Evolutionary conservation across 768 basidiomycete genomes (phyloP).

Genomic region (Suillus subalutaceus): DNA sequence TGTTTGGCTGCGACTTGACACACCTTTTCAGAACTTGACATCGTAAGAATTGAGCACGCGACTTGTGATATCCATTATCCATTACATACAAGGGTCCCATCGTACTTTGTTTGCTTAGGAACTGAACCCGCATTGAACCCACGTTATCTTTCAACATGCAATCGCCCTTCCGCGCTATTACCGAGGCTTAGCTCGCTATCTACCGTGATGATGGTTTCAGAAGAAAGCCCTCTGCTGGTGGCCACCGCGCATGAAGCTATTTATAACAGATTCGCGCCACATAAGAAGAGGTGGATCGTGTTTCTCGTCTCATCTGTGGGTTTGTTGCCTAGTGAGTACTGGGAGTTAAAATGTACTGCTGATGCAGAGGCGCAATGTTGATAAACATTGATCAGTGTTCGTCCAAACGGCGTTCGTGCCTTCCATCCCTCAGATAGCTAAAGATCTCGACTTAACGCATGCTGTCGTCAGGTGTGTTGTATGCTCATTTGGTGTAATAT

Average conservation of each 20-base stretch:
- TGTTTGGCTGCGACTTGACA: too few relatives aligned
- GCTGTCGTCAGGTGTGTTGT: conserved; percentile 51
- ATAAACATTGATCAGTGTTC: conserved; percentile 47
- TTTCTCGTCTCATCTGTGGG: conserved; percentile 59
- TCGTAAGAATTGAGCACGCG: too few relatives aligned
- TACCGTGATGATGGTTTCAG: background rate
- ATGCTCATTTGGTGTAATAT: background rate
- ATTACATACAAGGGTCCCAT: too few relatives aligned
- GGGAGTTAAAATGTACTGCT: background rate
- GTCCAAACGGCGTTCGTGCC: conserved; percentile 69
- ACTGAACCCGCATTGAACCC: too few relatives aligned
- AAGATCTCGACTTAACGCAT: conserved; percentile 58
- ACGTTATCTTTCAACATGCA: too few relatives aligned
- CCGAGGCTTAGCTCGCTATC: background rate
- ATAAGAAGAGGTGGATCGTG: conserved; percentile 53
- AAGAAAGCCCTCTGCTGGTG: conserved; percentile 3
- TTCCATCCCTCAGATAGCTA: conserved; percentile 66
- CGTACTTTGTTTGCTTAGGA: too few relatives aligned
- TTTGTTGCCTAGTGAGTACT: conserved; percentile 56
- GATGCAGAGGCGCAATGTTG: too few relatives aligned
- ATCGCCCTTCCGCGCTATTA: background rate
- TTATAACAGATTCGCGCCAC: conserved; percentile 46
- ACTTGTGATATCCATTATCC: too few relatives aligned
- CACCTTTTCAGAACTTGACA: too few relatives aligned
- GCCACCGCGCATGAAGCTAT: background rate